Conservation (phyloP, 2,329 filamentous ascomycete species). For the Colletotrichum cuscutae region DNA sequence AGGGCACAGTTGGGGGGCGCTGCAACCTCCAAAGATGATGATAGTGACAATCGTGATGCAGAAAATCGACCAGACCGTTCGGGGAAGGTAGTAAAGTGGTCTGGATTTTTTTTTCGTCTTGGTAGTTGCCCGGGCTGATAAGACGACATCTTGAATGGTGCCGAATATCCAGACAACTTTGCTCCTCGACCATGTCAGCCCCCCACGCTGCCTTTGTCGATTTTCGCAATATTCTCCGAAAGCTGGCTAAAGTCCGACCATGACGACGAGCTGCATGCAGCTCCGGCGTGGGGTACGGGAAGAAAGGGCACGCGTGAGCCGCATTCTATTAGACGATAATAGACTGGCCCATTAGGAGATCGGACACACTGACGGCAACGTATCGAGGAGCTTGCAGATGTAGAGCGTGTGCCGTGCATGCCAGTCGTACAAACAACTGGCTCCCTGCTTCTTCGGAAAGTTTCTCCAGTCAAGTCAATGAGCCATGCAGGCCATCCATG, state of each 20-base stretch:
- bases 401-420: conserved; percentile 15
- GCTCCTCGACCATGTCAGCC: neutral
- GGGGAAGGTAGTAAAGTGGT: neutral
- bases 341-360: neutral
- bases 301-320: neutral
- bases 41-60: neutral
- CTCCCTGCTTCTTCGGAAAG: conserved; percentile 7
- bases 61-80: neutral
- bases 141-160: neutral
- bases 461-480: conserved; percentile 6
- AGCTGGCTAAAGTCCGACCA: neutral
- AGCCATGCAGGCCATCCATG: neutral
- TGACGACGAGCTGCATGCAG: conserved; percentile 12
- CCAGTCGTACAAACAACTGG: conserved; percentile 10
- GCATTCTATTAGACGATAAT: neutral
- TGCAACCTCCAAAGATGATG: neutral
- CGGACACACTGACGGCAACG: neutral
- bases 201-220: neutral
- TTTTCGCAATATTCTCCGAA: conserved; percentile 5
- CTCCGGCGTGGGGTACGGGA: neutral
- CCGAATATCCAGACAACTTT: conserved; percentile 1
- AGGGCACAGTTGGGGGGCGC: neutral
- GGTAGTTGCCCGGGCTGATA: neutral
- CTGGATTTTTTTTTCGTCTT: neutral
- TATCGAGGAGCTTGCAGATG: neutral